A percentile compares a stretch with the other conserved stretches of the same genome.
These are phyloP conservation scores for Hanseniaspora taiwanica DNA, from an alignment of 805 yeast species.

Conservation along the genomic window DNA sequence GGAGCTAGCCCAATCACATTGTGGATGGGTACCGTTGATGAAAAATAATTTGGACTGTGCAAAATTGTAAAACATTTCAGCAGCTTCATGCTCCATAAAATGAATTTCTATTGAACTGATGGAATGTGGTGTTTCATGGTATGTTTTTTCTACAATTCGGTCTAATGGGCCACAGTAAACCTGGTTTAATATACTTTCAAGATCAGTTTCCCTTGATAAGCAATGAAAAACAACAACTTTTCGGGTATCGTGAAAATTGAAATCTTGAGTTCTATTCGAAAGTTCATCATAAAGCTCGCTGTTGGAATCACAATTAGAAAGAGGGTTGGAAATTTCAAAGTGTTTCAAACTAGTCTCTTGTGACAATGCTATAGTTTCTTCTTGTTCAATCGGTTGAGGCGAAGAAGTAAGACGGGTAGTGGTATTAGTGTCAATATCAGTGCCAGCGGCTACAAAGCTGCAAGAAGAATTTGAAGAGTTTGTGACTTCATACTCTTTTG, in stretches of 20 bases:
- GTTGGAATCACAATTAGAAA: too few species aligned
- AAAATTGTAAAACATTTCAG: constrained; percentile 38
- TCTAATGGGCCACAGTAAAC: constrained; percentile 63
- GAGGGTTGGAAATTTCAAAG: too few species aligned
- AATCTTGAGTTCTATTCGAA: too few species aligned
- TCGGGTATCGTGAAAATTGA: not conserved
- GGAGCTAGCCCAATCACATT: constrained; percentile 32
- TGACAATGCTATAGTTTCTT: too few species aligned
- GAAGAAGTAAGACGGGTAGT: too few species aligned
- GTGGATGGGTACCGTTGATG: constrained; percentile 42
- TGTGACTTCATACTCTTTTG: too few species aligned
- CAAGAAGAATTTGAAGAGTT: too few species aligned
- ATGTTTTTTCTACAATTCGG: constrained; percentile 24
- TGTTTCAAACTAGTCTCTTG: too few species aligned
- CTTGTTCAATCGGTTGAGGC: too few species aligned
- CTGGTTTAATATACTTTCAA: constrained; percentile 38
- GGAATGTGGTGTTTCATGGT: constrained; percentile 6
- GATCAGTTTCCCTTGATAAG: constrained; percentile 31
- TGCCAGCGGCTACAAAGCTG: too few species aligned
- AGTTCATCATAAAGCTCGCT: too few species aligned
- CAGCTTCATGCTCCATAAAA: constrained; percentile 41
- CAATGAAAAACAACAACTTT: constrained; percentile 27
- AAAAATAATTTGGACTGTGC: constrained; percentile 39
- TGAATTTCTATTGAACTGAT: constrained; percentile 31
- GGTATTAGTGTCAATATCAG: too few species aligned